Evolutionary conservation across 75 land plant species (phyloP), one percentile per base, ranked within the genome.

Genomic region (Larix kaempferi): DNA sequence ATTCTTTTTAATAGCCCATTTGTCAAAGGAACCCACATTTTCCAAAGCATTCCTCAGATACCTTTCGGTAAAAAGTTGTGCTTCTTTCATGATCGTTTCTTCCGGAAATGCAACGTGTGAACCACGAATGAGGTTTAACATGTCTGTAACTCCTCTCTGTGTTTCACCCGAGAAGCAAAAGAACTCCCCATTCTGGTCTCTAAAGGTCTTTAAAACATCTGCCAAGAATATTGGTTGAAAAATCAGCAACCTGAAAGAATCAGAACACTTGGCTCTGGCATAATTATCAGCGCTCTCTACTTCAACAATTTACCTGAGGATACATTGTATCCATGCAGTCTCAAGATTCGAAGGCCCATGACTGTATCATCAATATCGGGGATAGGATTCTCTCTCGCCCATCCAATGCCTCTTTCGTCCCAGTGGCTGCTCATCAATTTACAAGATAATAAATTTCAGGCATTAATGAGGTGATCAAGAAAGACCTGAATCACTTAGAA

Each of bases 81-180:
- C 33, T 29, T 29, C 33, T 29, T 29, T 29, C 33, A 29, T 29
- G 33, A 29, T 29, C 33, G 33, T 29, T 29, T 29, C 33, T 29
- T 1, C 33, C 33, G 33, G 33, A 29, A 29, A 29, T 29, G 33
- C 33, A 29, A 29, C 33, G 33, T 29, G 33, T 29, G 33, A 29
- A 29, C 33, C 0, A 29, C 33, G 33, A 29, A 0, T 12, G 23
- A 82, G 15, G 76, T 82, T 82, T 61, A 61, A 74, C 76, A 82
- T 82, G 63, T 79, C 84, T 29, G 33, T 29, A 29, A 29, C 33
- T 29, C 82, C 81, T 27, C 57, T 27, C 29, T 78, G 71, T 23
- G 84, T 73, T 35, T 82, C 71, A 17, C 84, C 84, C 16, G 64
- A 41, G 63, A 82, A 82, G 71, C 84, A 82, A 15, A 78, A 44